phyloP scores from a whole-genome alignment of 1,284 basidiomycete genomes.

The Microbotryum scabiosae region DNA sequence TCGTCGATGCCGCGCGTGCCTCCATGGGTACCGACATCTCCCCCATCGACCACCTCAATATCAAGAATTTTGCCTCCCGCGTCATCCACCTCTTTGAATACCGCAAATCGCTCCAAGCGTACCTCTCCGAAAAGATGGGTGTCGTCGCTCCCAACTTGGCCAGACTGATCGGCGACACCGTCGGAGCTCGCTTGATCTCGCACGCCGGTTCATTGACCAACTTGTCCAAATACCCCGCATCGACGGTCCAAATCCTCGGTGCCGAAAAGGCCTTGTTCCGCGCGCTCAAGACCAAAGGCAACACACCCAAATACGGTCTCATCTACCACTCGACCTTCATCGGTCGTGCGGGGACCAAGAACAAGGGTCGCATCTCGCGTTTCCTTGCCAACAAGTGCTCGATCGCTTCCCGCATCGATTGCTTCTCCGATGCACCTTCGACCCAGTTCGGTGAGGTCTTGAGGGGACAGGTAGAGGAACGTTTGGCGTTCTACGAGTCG shows the following conservation, averaged over 20 bases:
- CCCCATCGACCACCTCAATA: constrained; percentile 94
- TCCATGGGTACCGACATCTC: constrained; percentile 92
- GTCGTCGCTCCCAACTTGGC: constrained; percentile 96
- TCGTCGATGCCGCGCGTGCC: constrained; percentile 85
- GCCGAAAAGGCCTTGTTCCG: constrained; percentile 98
- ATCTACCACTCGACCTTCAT: constrained; percentile 93
- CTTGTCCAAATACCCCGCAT: constrained; percentile 93
- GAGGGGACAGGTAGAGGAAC: constrained; percentile 88
- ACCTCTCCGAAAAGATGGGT: constrained; percentile 93
- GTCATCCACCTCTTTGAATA: constrained; percentile 93
- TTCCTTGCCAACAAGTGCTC: constrained; percentile 99
- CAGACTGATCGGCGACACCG: constrained; percentile 89
- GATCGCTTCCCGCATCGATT: constrained; percentile 95
- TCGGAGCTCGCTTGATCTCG: constrained; percentile 90
- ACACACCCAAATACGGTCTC: constrained; percentile 95
- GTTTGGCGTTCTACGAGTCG: constrained; percentile 81
- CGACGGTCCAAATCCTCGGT: constrained; percentile 95
- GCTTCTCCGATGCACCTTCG: constrained; percentile 85
- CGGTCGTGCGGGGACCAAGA: constrained; percentile 84
- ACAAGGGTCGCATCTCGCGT: constrained; percentile 95
- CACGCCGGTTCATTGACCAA: constrained; percentile 92
- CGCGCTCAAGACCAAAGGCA: constrained; percentile 96
- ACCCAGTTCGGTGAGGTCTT: constrained; percentile 93
- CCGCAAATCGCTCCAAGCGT: constrained; percentile 85
- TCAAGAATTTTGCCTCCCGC: constrained; percentile 80